Base-by-base conservation (phyloP, 108 stramenopile species). In the Pelagomonas calceolata region DNA sequence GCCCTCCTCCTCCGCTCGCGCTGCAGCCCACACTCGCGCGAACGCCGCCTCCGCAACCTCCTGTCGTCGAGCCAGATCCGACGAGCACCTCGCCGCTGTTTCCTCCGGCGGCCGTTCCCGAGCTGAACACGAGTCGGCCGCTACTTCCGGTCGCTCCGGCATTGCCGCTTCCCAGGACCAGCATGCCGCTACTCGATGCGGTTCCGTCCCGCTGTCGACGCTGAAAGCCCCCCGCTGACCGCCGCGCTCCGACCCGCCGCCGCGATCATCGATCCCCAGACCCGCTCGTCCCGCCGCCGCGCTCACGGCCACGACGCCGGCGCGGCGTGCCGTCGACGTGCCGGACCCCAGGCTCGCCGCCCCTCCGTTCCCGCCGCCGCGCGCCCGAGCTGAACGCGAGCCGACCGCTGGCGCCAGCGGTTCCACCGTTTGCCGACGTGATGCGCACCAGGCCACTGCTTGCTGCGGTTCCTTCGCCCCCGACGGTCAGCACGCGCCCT, bases 221-320 rank as follows among this genome's bases (percentile, higher is more conserved):
- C 51, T 4, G 0, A 60, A 3, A 17, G 14, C 51, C 21, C 51
- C 10, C 51, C 51, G 21, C 21, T 60, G 21, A 4, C 26, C 51
- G 51, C 21, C 51, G 26, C 21, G 51, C 21, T 26, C 51, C 51
- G 51, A 60, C 51, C 51, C 51, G 51, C 51, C 7, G 7, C 1
- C 51, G 10, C 12, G 9, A 43, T 1, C 21, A 60, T 3, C 51
- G 10, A 26, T 26, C 51, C 1, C 51, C 51, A 26, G 3, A 3
- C 1, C 51, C 51, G 26, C 51, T 60, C 51, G 51, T 60, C 66
- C 66, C 14, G 72, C 30, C 0, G 66, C 72, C n/a, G 66, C 66
- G 31, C 65, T 67, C 30, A 73, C 35, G 14, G 9, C 32, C 7
- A 66, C 30, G 30, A 66, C 39, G 0, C 72, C 72, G 30, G 37